phyloP scores from a whole-genome alignment of 306 rosid species.

The Inga laurina region DNA sequence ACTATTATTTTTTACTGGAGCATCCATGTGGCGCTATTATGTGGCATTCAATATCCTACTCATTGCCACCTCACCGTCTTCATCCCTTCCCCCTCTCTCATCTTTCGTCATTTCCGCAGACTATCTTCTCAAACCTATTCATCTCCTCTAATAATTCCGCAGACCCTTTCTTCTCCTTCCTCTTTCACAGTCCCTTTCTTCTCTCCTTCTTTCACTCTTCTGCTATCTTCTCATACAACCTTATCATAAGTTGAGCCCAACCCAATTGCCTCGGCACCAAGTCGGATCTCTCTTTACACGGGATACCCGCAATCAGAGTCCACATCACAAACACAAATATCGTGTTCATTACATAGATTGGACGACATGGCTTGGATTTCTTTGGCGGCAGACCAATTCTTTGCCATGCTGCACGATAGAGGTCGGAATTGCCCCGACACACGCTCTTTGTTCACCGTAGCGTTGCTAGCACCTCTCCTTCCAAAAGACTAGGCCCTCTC shows the following conservation, averaged over 20 bases:
- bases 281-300: conserved; percentile 83
- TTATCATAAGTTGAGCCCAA: conserved; percentile 77
- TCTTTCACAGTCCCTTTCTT: conserved; percentile 24
- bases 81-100: too few relatives aligned
- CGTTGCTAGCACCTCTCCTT: conserved; percentile 33
- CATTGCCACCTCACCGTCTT: too few relatives aligned
- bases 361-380: conserved; percentile 76
- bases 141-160: conserved; percentile 79
- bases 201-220: conserved; percentile 66
- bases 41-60: too few relatives aligned
- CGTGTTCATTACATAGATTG: conserved; percentile 63
- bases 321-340: conserved; percentile 72
- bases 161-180: conserved; percentile 81
- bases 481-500: conserved; percentile 88
- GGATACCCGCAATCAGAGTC: conserved; percentile 75
- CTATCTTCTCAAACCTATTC: conserved; percentile 74
- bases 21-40: too few relatives aligned
- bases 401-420: conserved; percentile 65
- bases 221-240: conserved; percentile 75
- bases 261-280: conserved; percentile 50
- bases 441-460: conserved; percentile 36
- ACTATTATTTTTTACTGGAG: too few relatives aligned
- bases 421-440: conserved; percentile 45
- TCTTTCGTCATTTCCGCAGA: too few relatives aligned
- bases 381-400: conserved; percentile 85